Conservation (phyloP, 176 grass and related monocot genomes). For the Oryza punctata region DNA sequence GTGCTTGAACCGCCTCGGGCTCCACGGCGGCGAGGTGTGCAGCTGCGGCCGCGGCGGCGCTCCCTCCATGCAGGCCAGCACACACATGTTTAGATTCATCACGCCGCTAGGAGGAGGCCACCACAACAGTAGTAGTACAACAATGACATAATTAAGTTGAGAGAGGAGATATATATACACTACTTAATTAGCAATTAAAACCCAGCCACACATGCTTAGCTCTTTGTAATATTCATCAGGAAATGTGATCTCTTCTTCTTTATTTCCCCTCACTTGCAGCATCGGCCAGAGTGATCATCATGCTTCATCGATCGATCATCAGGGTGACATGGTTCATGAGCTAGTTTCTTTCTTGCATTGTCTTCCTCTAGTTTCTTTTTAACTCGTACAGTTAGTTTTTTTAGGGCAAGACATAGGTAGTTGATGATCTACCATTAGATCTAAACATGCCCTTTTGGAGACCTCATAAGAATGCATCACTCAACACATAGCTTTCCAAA, state of each 20-base stretch:
- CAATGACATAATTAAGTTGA: slow-evolving; percentile 15
- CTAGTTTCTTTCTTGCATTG: slow-evolving; percentile 9
- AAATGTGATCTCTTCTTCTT: slow-evolving; percentile 8
- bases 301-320: not conserved
- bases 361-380: not conserved
- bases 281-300: slow-evolving; percentile 33
- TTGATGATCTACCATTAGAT: slow-evolving; percentile 34
- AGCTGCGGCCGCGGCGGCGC: slow-evolving; percentile 40
- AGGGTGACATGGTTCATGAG: slow-evolving; percentile 12
- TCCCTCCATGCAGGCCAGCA: slow-evolving; percentile 41
- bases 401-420: not conserved
- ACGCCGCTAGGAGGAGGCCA: slow-evolving; percentile 48
- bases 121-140: slow-evolving; percentile 40
- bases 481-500: not conserved
- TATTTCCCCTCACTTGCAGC: not conserved
- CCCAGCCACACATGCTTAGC: slow-evolving; percentile 27
- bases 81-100: slow-evolving; percentile 58
- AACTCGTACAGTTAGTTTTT: not conserved
- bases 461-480: not conserved
- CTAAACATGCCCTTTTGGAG: not conserved
- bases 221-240: slow-evolving; percentile 52
- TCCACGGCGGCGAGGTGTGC: slow-evolving; percentile 55
- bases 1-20: slow-evolving; percentile 63
- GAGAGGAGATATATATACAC: slow-evolving; percentile 14
- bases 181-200: slow-evolving; percentile 9